phyloP scores from a whole-genome alignment of 495 filamentous ascomycete species.

The Daldinia concentrica region DNA sequence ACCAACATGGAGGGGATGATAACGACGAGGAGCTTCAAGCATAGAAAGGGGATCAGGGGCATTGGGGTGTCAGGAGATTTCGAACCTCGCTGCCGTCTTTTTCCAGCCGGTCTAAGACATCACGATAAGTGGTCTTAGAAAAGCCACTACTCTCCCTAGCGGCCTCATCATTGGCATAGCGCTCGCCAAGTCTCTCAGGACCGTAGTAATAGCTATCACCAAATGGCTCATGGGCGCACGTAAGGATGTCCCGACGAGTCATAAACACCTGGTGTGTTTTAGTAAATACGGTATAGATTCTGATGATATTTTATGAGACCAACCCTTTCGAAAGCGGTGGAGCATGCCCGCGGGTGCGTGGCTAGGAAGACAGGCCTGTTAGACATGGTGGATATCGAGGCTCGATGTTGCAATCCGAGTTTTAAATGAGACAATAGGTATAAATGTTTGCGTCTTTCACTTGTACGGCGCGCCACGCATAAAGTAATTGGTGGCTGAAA shows the following conservation, averaged over 20 bases:
- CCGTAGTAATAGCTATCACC: slow-evolving; percentile 97
- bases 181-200: slow-evolving; percentile 79
- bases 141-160: slow-evolving; percentile 78
- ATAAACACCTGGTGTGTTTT: slow-evolving; percentile 80
- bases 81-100: slow-evolving; percentile 66
- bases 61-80: slow-evolving; percentile 26
- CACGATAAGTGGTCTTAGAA: slow-evolving; percentile 75
- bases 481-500: slow-evolving; percentile 40
- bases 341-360: slow-evolving; percentile 92
- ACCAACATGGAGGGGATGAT: slow-evolving; percentile 4
- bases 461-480: slow-evolving; percentile 43
- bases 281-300: slow-evolving; percentile 10
- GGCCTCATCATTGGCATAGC: slow-evolving; percentile 78
- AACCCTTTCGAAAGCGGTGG: slow-evolving; percentile 95
- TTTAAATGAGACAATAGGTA: slow-evolving; percentile 23
- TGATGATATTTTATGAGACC: slow-evolving; percentile 36
- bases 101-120: slow-evolving; percentile 77
- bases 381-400: slow-evolving; percentile 62
- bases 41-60: slow-evolving; percentile 2
- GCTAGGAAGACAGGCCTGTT: slow-evolving; percentile 88
- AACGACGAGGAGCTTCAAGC: neutral
- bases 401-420: slow-evolving; percentile 43
- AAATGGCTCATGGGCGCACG: slow-evolving; percentile 93
- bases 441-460: slow-evolving; percentile 16
- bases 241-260: slow-evolving; percentile 81